Evolutionary conservation across 2,329 filamentous ascomycete species (phyloP).

Genomic region (Diplodia mutila): DNA sequence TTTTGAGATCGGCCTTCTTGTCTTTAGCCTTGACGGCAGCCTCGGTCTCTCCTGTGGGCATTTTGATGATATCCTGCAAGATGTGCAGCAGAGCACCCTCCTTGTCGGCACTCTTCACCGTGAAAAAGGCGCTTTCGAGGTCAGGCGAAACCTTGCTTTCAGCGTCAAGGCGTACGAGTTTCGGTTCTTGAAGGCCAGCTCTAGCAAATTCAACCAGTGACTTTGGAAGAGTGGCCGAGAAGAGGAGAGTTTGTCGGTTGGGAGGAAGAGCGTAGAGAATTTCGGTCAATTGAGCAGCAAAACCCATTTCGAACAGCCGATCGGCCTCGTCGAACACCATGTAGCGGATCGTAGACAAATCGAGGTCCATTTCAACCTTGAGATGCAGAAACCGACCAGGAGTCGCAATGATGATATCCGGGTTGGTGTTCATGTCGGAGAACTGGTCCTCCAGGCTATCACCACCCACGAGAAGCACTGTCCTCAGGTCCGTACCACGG

Average conservation of each 20-base stretch:
- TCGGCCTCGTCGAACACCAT: conserved; percentile 98
- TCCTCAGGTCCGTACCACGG: conserved; percentile 85
- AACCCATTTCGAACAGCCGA: conserved; percentile 97
- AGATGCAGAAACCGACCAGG: conserved; percentile 95
- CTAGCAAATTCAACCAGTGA: conserved; percentile 95
- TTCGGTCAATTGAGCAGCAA: conserved; percentile 88
- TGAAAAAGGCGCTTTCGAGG: conserved; percentile 93
- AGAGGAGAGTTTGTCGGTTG: conserved; percentile 86
- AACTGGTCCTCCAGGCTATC: conserved; percentile 97
- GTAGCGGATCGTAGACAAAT: conserved; percentile 88
- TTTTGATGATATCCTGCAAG: conserved; percentile 87
- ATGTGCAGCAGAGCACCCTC: conserved; percentile 90
- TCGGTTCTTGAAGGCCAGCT: conserved; percentile 90
- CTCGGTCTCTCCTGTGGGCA: conserved; percentile 72
- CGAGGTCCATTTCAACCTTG: conserved; percentile 93
- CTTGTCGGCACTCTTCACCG: conserved; percentile 88
- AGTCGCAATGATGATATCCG: conserved; percentile 96
- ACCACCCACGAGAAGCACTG: conserved; percentile 89
- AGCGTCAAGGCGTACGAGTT: conserved; percentile 84
- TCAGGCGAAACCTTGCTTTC: conserved; percentile 97
- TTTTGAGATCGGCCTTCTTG: conserved; percentile 59
- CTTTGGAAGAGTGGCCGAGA: conserved; percentile 92
- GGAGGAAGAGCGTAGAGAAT: conserved; percentile 86
- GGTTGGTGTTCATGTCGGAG: conserved; percentile 86
- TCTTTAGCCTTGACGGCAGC: conserved; percentile 51